phyloP scores from a whole-genome alignment of 139 green algal genomes.

The Picochlorum sp. region DNA sequence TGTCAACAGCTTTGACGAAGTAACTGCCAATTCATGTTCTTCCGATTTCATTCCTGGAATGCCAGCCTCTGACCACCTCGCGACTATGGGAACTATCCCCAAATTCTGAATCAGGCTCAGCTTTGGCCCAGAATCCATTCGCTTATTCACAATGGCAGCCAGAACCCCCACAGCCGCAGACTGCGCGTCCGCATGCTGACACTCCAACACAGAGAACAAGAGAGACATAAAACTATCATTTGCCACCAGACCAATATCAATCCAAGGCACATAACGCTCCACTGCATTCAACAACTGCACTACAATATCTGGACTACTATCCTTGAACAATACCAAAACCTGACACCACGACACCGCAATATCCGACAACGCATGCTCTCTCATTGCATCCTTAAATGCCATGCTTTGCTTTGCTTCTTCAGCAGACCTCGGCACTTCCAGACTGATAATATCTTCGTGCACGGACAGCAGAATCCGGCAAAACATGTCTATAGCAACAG shows the following conservation, averaged over 20 bases:
- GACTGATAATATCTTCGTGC: constrained; percentile 84
- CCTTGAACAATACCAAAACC: constrained; percentile 42
- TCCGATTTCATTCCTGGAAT: constrained; percentile 26
- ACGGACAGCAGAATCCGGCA: constrained; percentile 72
- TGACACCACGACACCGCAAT: constrained; percentile 61
- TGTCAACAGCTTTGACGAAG: constrained; percentile 59
- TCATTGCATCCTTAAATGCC: constrained; percentile 92
- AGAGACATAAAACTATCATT: constrained; percentile 70
- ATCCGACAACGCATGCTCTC: constrained; percentile 66
- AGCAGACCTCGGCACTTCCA: constrained; percentile 70
- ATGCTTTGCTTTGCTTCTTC: constrained; percentile 65
- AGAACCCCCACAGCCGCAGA: constrained; percentile 58
- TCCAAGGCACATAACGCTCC: constrained; percentile 80
- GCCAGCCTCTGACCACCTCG: constrained; percentile 27
- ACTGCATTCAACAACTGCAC: constrained; percentile 51
- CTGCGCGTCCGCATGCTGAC: neutral
- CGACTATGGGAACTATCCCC: constrained; percentile 38
- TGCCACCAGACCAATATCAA: constrained; percentile 85
- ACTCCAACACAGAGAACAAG: constrained; percentile 44
- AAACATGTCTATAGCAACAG: constrained; percentile 77
- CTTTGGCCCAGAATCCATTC: constrained; percentile 77
- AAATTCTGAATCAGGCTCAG: constrained; percentile 63
- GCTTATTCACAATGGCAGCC: constrained; percentile 67
- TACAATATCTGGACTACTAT: constrained; percentile 34
- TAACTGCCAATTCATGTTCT: constrained; percentile 49